Conservation (phyloP, 2,329 filamentous ascomycete species). For the Fusarium equiseti region DNA sequence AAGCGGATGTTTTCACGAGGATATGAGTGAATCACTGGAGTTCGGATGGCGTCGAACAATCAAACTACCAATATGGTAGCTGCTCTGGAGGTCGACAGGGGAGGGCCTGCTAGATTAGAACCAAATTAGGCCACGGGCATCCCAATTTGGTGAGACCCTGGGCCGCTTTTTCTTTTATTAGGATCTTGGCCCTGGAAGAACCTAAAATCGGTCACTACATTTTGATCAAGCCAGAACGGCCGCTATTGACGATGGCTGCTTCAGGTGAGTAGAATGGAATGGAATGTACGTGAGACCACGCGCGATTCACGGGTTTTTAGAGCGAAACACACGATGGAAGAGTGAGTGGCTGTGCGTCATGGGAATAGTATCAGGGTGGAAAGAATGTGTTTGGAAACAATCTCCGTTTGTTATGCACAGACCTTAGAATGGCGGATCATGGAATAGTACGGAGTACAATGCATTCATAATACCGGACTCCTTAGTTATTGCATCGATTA, state of each 20-base stretch:
- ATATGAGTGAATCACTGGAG: conserved; percentile 13
- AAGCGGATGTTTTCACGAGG: conserved; percentile 20
- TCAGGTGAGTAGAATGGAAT: conserved; percentile 40
- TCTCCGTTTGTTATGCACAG: conserved; percentile 24
- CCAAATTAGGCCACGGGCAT: conserved; percentile 37
- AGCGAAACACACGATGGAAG: not conserved
- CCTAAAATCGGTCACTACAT: conserved; percentile 21
- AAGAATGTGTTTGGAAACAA: conserved; percentile 14
- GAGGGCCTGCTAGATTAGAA: conserved; percentile 30
- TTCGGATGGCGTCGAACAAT: conserved; percentile 16
- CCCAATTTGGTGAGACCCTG: conserved; percentile 41
- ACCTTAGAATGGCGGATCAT: not conserved
- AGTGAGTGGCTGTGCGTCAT: conserved; percentile 16
- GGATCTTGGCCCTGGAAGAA: conserved; percentile 15
- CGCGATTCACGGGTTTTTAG: not conserved
- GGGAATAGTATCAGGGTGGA: not conserved
- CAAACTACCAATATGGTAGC: conserved; percentile 28
- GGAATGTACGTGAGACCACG: not conserved
- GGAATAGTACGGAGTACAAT: conserved; percentile 1
- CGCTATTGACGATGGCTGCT: conserved; percentile 36
- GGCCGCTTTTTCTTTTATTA: conserved; percentile 28
- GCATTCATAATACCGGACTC: not conserved
- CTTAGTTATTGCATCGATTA: not conserved
- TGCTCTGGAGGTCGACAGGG: conserved; percentile 30
- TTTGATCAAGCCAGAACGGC: conserved; percentile 21